Base-by-base conservation (phyloP, 2,329 filamentous ascomycete genomes). In the Acephala macrosclerotiorum region DNA sequence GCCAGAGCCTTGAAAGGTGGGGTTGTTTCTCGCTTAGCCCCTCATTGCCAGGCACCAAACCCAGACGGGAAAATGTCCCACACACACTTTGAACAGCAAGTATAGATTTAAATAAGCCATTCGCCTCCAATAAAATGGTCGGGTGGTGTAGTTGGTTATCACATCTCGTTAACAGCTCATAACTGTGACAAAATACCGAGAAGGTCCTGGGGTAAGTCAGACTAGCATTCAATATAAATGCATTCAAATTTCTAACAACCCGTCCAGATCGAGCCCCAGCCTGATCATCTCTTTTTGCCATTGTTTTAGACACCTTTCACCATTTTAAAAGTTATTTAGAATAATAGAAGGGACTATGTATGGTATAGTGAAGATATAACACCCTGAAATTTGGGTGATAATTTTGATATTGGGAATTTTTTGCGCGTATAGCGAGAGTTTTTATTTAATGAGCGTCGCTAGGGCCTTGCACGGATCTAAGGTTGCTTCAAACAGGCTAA, bases 61-160 rank as follows among this genome's bases (percentile, higher is more conserved):
- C 45, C 7, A 25, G 7, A 18, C 40, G 16, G 40, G 40, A n/a
- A 18, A 18, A 16, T 42, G 18, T 4, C n/a, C n/a, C 45, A 49
- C 45, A 49, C 1, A 49, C 5, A 49, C 3, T 49, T 49, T 11
- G 1, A 14, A 49, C 11, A 49, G 5, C 2, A 11, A 1, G 11
- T 49, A 49, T 49, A 25, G 20, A 22, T 49, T 49, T 12, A 26
- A 49, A 49, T 49, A 49, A 49, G 45, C 45, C 18, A 16, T 42
- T 42, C 40, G 20, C 7, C 3, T 42, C 9, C n/a, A 26, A 25
- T 20, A 22, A 22, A 1, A 25, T 49, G 45, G 45, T 49, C 45
- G 45, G 45, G 45, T 49, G 45, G 45, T 49, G 45, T 49, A 49
- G 45, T 49, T 49, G 45, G 45, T 49, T 49, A 49, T 49, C 45